Evolutionary conservation across 306 rosid genomes (phyloP), one percentile per base, ranked within the genome.

Genomic region (Begonia fuchsioides): DNA sequence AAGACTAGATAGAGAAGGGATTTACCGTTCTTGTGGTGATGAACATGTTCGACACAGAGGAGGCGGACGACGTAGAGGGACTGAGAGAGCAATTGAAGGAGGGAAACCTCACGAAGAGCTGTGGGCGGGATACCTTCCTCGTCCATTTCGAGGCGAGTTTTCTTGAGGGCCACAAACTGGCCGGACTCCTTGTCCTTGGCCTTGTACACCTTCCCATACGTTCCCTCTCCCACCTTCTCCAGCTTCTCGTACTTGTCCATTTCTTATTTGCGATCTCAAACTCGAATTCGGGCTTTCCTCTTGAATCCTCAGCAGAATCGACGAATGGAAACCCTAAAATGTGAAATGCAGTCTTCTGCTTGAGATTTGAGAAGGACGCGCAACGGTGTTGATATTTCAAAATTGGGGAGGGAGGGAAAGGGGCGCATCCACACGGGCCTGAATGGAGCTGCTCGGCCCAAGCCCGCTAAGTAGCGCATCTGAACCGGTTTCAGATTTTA

Each of bases 41-140:
- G 81, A 0, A 76, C 73, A 17, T 90, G 95, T 26, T 84, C 94
- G 12, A 90, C 97, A 15, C 68, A 66, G 66, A 90, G 79, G 10
- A 90, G 82, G 12, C 97, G 84, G 11, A 90, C 95, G 46, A 84
- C 72, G 73, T 90, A 90, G 50, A 90, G 71, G 0, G 97, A 88
- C 13, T 88, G 97, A 10, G 97, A 88, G 1, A 88, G 93, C 81
- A 88, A 63, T 40, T 88, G 97, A 12, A 84, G 84, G 41, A 88
- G 90, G 7, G 97, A 88, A 17, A 88, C 86, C 58, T 88, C 97
- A 0, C 97, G 74, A 12, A 88, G 95, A 0, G 97, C 95, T 0
- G 97, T 88, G 0, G 97, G 97, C 4, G 97, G 97, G 7, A 88
- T 77, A 3, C 97, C 97, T 20, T 88, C 95, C n/a, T 88, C 97